Conservation (phyloP, 495 filamentous ascomycete genomes). For the Eremomyces bilateralis region DNA sequence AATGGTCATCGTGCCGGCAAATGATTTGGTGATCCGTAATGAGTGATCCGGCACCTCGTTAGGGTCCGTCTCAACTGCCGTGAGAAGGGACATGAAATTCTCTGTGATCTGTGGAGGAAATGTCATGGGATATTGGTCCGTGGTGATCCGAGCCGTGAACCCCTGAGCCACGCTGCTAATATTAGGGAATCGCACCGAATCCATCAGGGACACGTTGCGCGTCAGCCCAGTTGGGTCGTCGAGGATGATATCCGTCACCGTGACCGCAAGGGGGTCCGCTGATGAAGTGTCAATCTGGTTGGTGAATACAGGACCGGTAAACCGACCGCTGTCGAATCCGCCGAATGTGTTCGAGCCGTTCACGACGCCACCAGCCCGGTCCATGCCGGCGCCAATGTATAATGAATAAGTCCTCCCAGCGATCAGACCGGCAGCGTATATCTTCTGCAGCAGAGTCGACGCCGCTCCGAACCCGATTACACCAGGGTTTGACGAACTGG, state of each 20-base stretch:
- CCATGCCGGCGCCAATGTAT: conserved; percentile 13
- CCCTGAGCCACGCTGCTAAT: conserved; percentile 1
- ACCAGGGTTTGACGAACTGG: conserved; percentile 8
- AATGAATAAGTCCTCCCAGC: conserved; percentile 15
- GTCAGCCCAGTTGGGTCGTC: conserved; percentile 5
- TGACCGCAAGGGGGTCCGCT: conserved; percentile 10
- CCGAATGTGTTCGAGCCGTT: conserved; percentile 14
- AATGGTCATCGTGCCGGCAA: conserved; percentile 13
- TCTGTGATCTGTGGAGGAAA: conserved; percentile 15
- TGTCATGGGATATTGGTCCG: conserved; percentile 15
- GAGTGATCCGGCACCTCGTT: conserved; percentile 11
- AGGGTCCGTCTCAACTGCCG: conserved; percentile 5
- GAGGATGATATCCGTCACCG: conserved; percentile 15
- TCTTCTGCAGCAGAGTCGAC: conserved; percentile 12
- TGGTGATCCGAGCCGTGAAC: conserved; percentile 15
- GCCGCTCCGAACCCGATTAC: conserved; percentile 12
- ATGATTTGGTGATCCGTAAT: conserved; percentile 11
- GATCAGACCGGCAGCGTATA: conserved; percentile 9
- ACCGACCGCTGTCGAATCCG: conserved; percentile 17
- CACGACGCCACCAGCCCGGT: conserved; percentile 11
- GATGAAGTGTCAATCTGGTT: conserved; percentile 9
- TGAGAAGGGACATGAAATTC: conserved; percentile 13
- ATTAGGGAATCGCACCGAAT: conserved; percentile 9
- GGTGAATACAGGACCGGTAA: conserved; percentile 7
- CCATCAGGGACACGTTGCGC: conserved; percentile 13